Base-by-base conservation (phyloP, 208 protist species). In the Tritrichomonas foetus region DNA sequence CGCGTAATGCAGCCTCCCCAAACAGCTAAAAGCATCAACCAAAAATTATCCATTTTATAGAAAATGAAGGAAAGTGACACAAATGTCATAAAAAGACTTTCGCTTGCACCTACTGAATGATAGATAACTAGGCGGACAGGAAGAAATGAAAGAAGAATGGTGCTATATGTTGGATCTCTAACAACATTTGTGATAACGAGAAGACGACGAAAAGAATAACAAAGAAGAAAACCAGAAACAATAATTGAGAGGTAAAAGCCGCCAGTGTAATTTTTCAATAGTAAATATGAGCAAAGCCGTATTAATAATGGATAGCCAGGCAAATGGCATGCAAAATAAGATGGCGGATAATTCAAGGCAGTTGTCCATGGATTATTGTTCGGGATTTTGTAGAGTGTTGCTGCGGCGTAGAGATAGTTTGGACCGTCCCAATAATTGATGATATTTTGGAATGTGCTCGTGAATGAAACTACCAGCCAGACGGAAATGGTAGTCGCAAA, bases 261-360 rank as follows among this genome's bases (percentile, higher is more conserved):
- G 1, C 33, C 27, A 33, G 20, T 22, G 57, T 89, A 89, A 57
- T 89, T 49, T 33, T 36, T 49, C 1, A 89, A 57, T 20, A 9
- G 57, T 30, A 89, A 39, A 30, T 33, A 47, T 39, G 78, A 89
- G 22, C 41, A 89, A 53, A 89, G 27, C 14, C 47, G 5, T 14
- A 89, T 89, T 27, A 89, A 30, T 5, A 89, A 14, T 11, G 78
- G 78, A 89, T 89, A 89, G 13, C 78, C 78, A 57, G 78, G 78
- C 57, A 89, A 89, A 89, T 89, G 78, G 36, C 78, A 89, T 89
- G 47, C 78, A 57, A 89, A 89, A 89, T 89, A 89, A 47, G 78
- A 89, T 57, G 78, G 47, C 33, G 41, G 41, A 9, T 57, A 61
- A 5, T 89, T 25, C 22, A 61, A 89, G 39, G 33, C 5, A 9